These are phyloP conservation scores for Rhodotorula sp. DNA, from an alignment of 1,284 basidiomycete species.

Conservation along the genomic window DNA sequence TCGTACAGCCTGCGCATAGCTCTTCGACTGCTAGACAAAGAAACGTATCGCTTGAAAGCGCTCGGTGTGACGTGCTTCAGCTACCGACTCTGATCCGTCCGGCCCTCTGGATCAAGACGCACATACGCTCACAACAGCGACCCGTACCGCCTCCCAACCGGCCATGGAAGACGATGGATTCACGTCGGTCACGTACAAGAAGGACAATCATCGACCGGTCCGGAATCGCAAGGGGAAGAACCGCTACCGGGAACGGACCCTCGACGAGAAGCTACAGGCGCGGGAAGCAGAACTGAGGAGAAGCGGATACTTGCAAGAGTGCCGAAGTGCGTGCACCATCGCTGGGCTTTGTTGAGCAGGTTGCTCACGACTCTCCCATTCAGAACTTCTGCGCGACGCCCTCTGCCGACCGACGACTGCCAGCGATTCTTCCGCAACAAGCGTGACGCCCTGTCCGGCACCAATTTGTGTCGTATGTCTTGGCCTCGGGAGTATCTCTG, in stretches of 20 bases:
- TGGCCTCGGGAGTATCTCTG: slow-evolving; percentile 35
- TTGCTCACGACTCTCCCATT: background rate
- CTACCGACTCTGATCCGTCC: no score
- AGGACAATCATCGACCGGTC: slow-evolving; percentile 9
- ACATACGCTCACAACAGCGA: no score
- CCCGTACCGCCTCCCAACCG: background rate
- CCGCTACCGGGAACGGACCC: slow-evolving; percentile 25
- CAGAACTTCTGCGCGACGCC: slow-evolving; percentile 11
- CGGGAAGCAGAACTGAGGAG: slow-evolving; percentile 2
- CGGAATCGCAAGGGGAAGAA: slow-evolving; percentile 32
- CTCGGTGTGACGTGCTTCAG: no score
- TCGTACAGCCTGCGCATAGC: background rate
- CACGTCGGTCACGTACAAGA: slow-evolving; percentile 33
- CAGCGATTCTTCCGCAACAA: background rate
- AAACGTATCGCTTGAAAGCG: background rate
- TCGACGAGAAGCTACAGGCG: slow-evolving; percentile 24
- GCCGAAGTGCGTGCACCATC: slow-evolving; percentile 14
- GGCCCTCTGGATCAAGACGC: no score
- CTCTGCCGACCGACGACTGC: background rate
- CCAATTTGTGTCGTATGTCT: slow-evolving; percentile 33
- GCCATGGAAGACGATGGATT: slow-evolving; percentile 20
- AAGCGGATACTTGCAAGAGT: slow-evolving; percentile 18
- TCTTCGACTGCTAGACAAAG: background rate
- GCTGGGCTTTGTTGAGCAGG: no score
- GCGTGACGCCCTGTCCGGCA: slow-evolving; percentile 8